Evolutionary conservation across 345 rosid genomes (phyloP).

Genomic region (Firmiana major): DNA sequence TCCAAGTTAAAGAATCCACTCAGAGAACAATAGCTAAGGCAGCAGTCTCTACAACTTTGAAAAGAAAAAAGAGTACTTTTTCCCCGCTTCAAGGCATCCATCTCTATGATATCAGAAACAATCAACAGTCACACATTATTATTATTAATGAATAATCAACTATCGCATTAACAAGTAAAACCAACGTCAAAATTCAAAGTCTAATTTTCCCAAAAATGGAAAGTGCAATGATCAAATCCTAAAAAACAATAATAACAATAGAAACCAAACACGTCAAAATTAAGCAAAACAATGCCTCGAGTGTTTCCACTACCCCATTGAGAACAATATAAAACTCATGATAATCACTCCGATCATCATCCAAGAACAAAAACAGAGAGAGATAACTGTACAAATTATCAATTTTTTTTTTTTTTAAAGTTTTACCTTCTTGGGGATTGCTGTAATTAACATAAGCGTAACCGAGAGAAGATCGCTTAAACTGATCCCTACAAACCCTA

Average conservation of each 20-base stretch:
- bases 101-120: background rate
- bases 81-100: background rate
- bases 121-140: background rate
- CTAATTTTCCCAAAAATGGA: background rate
- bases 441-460: constrained; percentile 66
- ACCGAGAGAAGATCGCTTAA: constrained; percentile 49
- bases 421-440: constrained; percentile 49
- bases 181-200: background rate
- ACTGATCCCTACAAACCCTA: constrained; percentile 65
- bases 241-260: background rate
- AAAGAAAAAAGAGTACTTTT: background rate
- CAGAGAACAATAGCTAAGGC: background rate
- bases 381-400: background rate
- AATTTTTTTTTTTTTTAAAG: background rate
- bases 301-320: background rate
- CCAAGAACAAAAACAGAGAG: too few species aligned
- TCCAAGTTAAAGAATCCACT: background rate
- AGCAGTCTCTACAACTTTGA: background rate
- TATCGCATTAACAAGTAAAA: background rate
- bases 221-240: background rate
- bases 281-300: background rate
- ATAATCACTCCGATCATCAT: background rate
- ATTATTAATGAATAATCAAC: too few species aligned
- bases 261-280: background rate
- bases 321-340: background rate